phyloP scores from a whole-genome alignment of 225 moss, liverwort and hornwort genomes.

The Pleurozium schreberi region DNA sequence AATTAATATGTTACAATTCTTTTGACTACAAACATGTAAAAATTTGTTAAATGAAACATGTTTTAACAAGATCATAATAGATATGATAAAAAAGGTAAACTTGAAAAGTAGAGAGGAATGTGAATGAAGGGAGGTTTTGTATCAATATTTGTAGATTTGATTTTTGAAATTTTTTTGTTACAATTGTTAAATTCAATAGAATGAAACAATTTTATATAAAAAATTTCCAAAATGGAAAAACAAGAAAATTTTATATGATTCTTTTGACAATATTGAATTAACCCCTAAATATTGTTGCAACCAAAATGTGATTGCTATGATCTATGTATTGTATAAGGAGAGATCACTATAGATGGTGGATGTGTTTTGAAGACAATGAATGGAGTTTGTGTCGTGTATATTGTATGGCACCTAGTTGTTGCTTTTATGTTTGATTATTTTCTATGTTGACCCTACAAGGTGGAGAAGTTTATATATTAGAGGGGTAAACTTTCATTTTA shows the following conservation, averaged over 20 bases:
- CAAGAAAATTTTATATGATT: neutral
- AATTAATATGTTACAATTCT: too few relatives aligned
- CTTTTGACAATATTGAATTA: neutral
- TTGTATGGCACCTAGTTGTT: neutral
- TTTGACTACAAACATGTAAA: too few relatives aligned
- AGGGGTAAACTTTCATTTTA: too few relatives aligned
- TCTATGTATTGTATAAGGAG: neutral
- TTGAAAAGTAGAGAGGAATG: rapidly evolving
- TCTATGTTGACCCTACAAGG: too few relatives aligned
- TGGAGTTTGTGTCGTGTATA: neutral
- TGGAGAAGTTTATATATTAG: too few relatives aligned
- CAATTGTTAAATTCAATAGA: neutral
- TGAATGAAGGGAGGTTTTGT: neutral
- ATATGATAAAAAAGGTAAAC: neutral
- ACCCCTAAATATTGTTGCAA: neutral
- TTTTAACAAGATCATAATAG: neutral
- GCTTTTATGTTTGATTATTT: too few relatives aligned
- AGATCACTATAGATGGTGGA: too few relatives aligned
- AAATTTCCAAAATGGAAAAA: neutral
- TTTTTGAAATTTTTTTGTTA: too few relatives aligned
- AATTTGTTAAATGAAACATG: too few relatives aligned
- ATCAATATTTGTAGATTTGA: neutral
- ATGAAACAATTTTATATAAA: neutral
- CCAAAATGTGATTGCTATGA: neutral
- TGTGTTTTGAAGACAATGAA: too few relatives aligned